Base-by-base conservation (phyloP, 2,329 filamentous ascomycete species). In the Lizonia empirigonia region DNA sequence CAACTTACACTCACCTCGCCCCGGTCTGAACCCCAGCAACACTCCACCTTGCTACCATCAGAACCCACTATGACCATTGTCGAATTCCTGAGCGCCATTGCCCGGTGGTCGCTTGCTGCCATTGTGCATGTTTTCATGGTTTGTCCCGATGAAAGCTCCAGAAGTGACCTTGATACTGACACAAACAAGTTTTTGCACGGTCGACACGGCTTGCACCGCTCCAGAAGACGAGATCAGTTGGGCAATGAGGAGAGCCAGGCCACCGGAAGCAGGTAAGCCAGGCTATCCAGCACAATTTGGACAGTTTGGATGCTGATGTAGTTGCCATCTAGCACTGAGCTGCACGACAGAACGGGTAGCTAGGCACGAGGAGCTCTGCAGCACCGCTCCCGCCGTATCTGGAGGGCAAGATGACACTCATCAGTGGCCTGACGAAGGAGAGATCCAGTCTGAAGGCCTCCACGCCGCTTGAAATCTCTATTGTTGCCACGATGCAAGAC, bases 401-500 rank as follows among this genome's bases (percentile, higher is more conserved):
- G 6, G 3, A 4, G 15, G 5, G 10, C 4, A 15, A 99, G 82
- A 91, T 93, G 80, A 90, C 90, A 23, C 92, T 99, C 68, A 97
- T 99, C 63, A 90, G 91, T 23, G 94, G 94, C 6, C 80, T 99
- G 57, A 96, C 94, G 3, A 87, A 94, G 45, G 95, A 99, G 74
- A 83, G 95, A 52, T 93, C 91, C 3, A 97, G 91, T 75, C 82
- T 97, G 76, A 91, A 93, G 70, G 83, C 80, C 71, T 80, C 82
- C 2, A 88, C 89, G 19, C 89, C 91, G 7, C 87, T 96, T 68
- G 94, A 99, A 68, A 95, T 97, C 70, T 92, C 90, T 0, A 86
- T 97, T 58, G 87, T 97, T 24, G 88, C 90, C 4, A 88, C 87
- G 13, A 84, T 99, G 77, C 88, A 90, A 52, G 90, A 95, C 56